These are phyloP conservation scores for Tetracladium setigerum DNA, from an alignment of 495 filamentous ascomycete species.

Conservation along the genomic window DNA sequence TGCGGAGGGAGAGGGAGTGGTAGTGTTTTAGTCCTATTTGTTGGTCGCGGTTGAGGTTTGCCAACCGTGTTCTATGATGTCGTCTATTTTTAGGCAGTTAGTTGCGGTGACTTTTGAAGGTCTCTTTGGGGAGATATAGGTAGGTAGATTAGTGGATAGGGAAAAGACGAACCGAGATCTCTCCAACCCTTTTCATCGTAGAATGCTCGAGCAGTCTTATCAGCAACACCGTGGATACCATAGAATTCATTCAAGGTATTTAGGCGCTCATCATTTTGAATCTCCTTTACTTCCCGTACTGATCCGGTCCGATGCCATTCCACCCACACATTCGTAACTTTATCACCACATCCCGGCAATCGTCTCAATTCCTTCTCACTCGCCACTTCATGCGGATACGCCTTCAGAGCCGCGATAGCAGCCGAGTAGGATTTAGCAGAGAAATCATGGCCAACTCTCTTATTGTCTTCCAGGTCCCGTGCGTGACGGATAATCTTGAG, in stretches of 20 bases:
- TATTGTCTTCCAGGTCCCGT: conserved; percentile 61
- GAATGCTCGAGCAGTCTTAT: conserved; percentile 74
- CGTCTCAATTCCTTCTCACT: conserved; percentile 52
- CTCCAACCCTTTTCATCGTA: conserved; percentile 63
- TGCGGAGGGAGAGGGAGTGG: conserved; percentile 68
- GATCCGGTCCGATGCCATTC: conserved; percentile 58
- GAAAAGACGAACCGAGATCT: conserved; percentile 31
- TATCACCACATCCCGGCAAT: conserved; percentile 75
- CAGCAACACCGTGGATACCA: conserved; percentile 85
- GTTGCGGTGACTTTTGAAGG: conserved; percentile 5
- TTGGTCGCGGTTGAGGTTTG: conserved; percentile 63
- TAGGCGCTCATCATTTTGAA: conserved; percentile 57
- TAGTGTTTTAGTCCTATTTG: conserved; percentile 97
- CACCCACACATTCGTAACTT: conserved; percentile 70
- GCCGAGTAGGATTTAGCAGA: conserved; percentile 76
- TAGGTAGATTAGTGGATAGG: too few species aligned
- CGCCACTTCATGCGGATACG: conserved; percentile 64
- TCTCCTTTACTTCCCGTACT: conserved; percentile 53
- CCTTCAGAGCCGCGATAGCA: conserved; percentile 72
- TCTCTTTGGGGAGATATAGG: conserved; percentile 19
- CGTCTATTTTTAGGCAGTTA: conserved; percentile 38
- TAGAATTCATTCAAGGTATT: conserved; percentile 61
- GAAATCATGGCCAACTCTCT: conserved; percentile 44
- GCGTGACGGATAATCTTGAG: conserved; percentile 68
- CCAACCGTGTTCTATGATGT: conserved; percentile 84